phyloP scores from a whole-genome alignment of 139 green algal genomes.

The Chlorella sp. region DNA sequence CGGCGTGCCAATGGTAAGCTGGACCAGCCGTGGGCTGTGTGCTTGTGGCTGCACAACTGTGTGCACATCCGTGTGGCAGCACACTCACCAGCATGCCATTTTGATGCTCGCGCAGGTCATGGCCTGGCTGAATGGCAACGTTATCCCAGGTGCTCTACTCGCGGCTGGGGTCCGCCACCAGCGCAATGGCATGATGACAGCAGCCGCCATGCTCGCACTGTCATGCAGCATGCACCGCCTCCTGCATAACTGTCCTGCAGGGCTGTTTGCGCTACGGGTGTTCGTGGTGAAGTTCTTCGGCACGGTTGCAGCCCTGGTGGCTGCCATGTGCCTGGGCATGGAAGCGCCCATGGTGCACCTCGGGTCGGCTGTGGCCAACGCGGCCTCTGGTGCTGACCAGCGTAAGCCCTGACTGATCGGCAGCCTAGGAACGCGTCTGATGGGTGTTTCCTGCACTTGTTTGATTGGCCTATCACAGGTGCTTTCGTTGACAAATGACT shows the following conservation, averaged over 20 bases:
- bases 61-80: not conserved
- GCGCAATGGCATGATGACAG: not conserved
- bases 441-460: too few relatives aligned
- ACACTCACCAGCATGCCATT: not conserved
- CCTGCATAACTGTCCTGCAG: too few relatives aligned
- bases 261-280: not conserved
- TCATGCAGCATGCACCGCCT: not conserved
- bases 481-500: not conserved
- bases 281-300: constrained; percentile 23
- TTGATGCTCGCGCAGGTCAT: not conserved
- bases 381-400: constrained; percentile 41
- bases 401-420: constrained; percentile 20
- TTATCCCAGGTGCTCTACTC: not conserved
- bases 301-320: constrained; percentile 64
- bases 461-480: not conserved
- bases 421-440: too few relatives aligned
- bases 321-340: constrained; percentile 63
- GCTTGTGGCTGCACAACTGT: not conserved
- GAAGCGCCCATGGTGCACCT: constrained; percentile 94
- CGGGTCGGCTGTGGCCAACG: constrained; percentile 79
- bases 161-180: not conserved
- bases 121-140: not conserved
- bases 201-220: not conserved
- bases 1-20: constrained; percentile 13
- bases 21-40: too few relatives aligned